These are phyloP conservation scores for Wallacemonas sp. DNA, from an alignment of 208 protist genomes.

Conservation along the genomic window DNA sequence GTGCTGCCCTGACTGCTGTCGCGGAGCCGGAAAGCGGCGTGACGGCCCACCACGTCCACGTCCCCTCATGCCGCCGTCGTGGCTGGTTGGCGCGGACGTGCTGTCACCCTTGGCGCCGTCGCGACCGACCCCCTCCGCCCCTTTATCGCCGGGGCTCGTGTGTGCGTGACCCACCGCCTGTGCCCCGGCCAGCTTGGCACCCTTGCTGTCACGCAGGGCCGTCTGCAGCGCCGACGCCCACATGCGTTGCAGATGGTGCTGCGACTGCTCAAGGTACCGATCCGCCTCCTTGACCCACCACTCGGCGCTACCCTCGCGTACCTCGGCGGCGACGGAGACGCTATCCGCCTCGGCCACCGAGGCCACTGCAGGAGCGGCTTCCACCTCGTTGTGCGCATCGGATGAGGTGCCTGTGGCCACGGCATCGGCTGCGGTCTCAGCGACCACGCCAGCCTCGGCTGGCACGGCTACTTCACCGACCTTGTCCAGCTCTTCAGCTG, in stretches of 20 bases:
- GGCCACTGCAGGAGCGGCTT: not conserved
- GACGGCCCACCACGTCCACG: not conserved
- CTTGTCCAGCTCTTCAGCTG: not conserved
- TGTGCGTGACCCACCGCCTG: too few relatives aligned
- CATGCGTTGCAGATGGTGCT: slow-evolving; percentile 42
- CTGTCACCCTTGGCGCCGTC: not conserved
- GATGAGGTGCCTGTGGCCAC: too few relatives aligned
- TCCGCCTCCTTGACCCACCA: slow-evolving; percentile 54
- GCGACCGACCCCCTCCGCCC: too few relatives aligned
- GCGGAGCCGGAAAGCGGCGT: not conserved
- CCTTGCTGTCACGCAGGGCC: slow-evolving; percentile 3
- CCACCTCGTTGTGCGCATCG: not conserved
- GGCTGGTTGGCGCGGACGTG: not conserved
- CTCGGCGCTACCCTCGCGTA: slow-evolving; percentile 23
- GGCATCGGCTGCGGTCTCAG: too few relatives aligned
- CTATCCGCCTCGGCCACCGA: not conserved
- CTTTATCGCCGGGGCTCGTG: too few relatives aligned
- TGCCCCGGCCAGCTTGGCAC: too few relatives aligned
- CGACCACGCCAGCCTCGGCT: too few relatives aligned
- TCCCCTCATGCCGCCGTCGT: not conserved
- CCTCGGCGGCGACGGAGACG: not conserved
- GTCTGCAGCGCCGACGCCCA: slow-evolving; percentile 61
- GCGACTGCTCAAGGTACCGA: slow-evolving; percentile 33
- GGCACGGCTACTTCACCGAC: too few relatives aligned
- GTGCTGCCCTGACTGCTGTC: not conserved